Evolutionary conservation across 176 grass and related monocot species (phyloP).

Genomic region (sorghum (Sorghum bicolor)): DNA sequence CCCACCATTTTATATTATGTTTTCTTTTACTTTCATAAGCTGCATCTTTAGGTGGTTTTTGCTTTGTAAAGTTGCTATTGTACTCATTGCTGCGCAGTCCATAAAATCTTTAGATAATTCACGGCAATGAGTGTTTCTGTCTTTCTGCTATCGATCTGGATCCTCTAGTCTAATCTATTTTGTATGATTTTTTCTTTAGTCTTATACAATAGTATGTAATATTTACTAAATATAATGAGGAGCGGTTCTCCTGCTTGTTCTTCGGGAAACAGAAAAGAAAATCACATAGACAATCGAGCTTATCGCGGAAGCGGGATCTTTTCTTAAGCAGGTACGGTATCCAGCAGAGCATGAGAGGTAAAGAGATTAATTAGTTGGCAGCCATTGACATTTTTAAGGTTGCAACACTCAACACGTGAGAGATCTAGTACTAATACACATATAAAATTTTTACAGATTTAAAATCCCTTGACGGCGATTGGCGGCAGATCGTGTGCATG

Average conservation of each 20-base stretch:
- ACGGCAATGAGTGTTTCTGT: not conserved
- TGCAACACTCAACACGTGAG: not conserved
- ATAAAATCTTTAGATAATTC: not conserved
- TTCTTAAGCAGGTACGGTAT: not conserved
- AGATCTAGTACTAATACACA: not conserved
- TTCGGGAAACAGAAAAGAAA: not conserved
- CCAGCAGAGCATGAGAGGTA: not conserved
- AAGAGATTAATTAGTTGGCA: not conserved
- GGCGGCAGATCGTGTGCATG: not conserved
- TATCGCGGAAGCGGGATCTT: not conserved
- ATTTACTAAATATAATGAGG: not conserved
- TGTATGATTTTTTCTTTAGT: too few species aligned
- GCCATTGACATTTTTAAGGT: not conserved
- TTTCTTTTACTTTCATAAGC: slow-evolving; percentile 5
- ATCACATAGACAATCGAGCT: not conserved
- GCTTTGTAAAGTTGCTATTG: not conserved
- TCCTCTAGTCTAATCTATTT: too few species aligned
- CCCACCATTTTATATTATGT: not conserved
- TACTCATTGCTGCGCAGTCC: not conserved
- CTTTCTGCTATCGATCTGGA: not conserved
- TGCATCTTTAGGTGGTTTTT: slow-evolving; percentile 17
- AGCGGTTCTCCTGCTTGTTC: not conserved
- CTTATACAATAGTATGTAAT: too few species aligned
- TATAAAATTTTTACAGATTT: not conserved
- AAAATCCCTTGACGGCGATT: not conserved